Evolutionary conservation across 2,329 filamentous ascomycete genomes (phyloP), one percentile per base, ranked within the genome.

Genomic region (Myriosclerotinia scirpicola): DNA sequence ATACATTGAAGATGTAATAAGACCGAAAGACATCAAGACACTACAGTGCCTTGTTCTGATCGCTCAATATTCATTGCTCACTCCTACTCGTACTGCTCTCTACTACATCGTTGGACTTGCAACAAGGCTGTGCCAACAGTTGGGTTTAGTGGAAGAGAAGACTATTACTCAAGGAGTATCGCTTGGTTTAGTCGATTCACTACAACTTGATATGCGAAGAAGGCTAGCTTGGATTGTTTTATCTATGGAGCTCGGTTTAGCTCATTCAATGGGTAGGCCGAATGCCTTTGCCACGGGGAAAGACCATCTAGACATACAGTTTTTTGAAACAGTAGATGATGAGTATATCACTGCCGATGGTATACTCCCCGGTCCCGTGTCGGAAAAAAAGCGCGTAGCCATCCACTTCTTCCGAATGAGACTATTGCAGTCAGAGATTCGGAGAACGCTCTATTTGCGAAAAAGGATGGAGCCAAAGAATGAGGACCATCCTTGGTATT

Each of bases 341-440:
- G 84, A 88, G 61, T 89, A 90, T 77, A 97, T 99, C 72, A 93
- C 89, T 1, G 82, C 86, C 2, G 82, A 89, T 44, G 93, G 92
- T 3, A 90, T 97, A 66, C 80, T 87, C 30, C 84, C 88, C 0
- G 90, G 89, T 0, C 89, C 89, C 6, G 83, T 86, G 1, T 92
- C 91, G 48, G 84, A 93, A 71, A 92, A 91, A 75, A 99, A 99
- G 77, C 86, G 91, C 73, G 88, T 96, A 36, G 89, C 92, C 2
- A 93, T 97, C 69, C 94, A 99, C 76, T 95, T 96, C 73, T 93
- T 93, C 81, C 94, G 91, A 75, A 96, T 97, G 92, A 85, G 92
- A 65, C 79, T 96, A 67, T 81, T 93, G 15, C 93, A 97, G 76
- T 87, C 93, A 17, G 94, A 98, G 78, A 95, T 97, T 54, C 85